phyloP scores from a whole-genome alignment of 495 filamentous ascomycete genomes.

The Aspergillus nanangensis region DNA sequence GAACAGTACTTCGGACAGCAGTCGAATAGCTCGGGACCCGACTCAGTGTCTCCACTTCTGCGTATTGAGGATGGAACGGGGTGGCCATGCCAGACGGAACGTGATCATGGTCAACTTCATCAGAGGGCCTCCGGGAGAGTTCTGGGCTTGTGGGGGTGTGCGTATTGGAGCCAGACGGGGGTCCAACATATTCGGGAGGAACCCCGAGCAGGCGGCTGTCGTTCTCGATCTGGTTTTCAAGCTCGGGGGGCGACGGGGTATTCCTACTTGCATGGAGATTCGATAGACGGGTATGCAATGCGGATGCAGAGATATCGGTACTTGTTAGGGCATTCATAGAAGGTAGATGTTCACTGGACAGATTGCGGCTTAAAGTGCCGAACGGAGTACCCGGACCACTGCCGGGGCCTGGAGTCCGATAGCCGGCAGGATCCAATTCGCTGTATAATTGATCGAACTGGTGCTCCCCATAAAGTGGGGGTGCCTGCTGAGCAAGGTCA shows the following conservation, averaged over 20 bases:
- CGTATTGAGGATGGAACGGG: constrained; percentile 60
- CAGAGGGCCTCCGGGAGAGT: constrained; percentile 56
- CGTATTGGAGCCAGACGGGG: constrained; percentile 28
- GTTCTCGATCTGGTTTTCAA: constrained; percentile 20
- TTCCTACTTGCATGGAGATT: constrained; percentile 42
- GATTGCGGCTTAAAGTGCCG: constrained; percentile 65
- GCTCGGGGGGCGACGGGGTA: constrained; percentile 20
- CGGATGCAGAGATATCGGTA: constrained; percentile 46
- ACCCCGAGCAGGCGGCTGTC: constrained; percentile 21
- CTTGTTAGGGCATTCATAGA: constrained; percentile 57
- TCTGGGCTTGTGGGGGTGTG: constrained; percentile 34
- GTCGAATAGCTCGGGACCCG: constrained; percentile 80
- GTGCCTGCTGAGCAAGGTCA: constrained; percentile 55
- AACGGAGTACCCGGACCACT: constrained; percentile 76
- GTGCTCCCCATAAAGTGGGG: constrained; percentile 85
- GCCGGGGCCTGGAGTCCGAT: constrained; percentile 66
- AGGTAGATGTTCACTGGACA: constrained; percentile 74
- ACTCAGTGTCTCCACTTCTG: constrained; percentile 58
- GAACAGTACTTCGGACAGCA: constrained; percentile 58
- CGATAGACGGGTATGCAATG: constrained; percentile 58
- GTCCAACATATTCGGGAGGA: constrained; percentile 29
- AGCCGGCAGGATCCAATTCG: constrained; percentile 69
- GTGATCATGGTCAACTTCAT: constrained; percentile 47
- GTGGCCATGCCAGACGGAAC: constrained; percentile 48
- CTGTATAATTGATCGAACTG: constrained; percentile 84